These are phyloP conservation scores for Rhazya stricta DNA, from an alignment of 257 asterid genomes.

Conservation along the genomic window DNA sequence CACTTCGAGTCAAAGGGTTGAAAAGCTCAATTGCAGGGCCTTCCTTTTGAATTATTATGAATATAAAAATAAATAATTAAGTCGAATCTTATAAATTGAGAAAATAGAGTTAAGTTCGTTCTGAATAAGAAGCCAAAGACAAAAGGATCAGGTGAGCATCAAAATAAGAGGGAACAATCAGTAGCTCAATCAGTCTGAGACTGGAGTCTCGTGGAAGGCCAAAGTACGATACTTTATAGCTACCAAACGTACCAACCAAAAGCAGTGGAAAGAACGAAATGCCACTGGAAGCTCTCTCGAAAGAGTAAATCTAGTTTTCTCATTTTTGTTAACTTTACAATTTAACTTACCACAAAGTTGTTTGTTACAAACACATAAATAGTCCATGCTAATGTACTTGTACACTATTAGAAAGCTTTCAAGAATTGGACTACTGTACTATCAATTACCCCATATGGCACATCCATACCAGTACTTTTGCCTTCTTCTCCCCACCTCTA, in stretches of 20 bases:
- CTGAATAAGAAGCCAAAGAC: too few relatives aligned
- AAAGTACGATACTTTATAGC: background rate
- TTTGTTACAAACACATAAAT: background rate
- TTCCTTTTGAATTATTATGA: too few relatives aligned
- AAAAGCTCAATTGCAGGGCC: too few relatives aligned
- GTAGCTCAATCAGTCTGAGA: background rate
- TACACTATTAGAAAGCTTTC: background rate
- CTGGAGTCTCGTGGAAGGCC: background rate
- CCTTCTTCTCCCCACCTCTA: background rate
- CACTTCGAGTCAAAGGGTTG: too few relatives aligned
- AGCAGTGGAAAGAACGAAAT: conserved; percentile 7
- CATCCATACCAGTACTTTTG: conserved; percentile 1
- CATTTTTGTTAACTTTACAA: background rate
- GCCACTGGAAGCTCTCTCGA: background rate
- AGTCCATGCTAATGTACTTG: conserved; percentile 8
- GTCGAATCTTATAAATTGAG: too few relatives aligned
- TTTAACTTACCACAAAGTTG: background rate
- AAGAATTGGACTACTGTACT: background rate
- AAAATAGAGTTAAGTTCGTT: too few relatives aligned
- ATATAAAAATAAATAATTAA: too few relatives aligned
- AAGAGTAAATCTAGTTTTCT: background rate
- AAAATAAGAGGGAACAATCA: background rate
- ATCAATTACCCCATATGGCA: background rate
- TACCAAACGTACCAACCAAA: conserved; percentile 17
- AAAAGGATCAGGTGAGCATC: background rate